Base-by-base conservation (phyloP, 768 basidiomycete genomes). In the Ramaria sp. region DNA sequence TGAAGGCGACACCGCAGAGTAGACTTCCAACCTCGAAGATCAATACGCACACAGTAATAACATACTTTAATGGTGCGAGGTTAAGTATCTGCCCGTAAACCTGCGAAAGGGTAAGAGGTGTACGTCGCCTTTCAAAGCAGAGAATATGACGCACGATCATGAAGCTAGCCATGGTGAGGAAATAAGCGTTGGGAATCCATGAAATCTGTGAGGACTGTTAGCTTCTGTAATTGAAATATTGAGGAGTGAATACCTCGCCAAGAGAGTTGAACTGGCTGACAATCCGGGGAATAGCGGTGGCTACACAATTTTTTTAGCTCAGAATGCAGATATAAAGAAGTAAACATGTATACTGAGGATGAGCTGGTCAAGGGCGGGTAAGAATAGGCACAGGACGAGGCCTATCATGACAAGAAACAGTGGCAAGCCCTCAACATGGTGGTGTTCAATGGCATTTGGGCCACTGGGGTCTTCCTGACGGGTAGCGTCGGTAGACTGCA, bases 11-110 rank as follows among this genome's bases (percentile, higher is more conserved):
- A 20, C 58, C 61, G 31, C 60, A 62, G 17, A 62, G 41, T 13
- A 62, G 49, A 34, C 60, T 61, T n/a, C 61, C 61, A 6, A 62
- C 5, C 46, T 61, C 60, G 43, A 62, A 62, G 11, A 58, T 54
- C 15, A 54, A 51, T 20, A 62, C 57, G n/a, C 49, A 56, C 9
- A 51, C 47, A 19, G 64, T 42, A 48, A 60, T 66, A n/a, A 68
- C 67, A 50, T 53, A 64, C 58, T 73, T 73, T 11, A 68, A 68
- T 3, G 68, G 60, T 33, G 59, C 62, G 52, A 72, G 63, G 19
- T 62, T 65, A 6, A 70, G 58, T 12, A 69, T 27, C 47, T 70
- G 69, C 20, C 69, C 71, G 53, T 60, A 65, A 22, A 64, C 57
- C 46, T 57, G 4, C 19, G 22, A 41, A 55, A 4, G 13, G 5